Conservation (phyloP, 1,139 yeast species). For the Suhomyces chickasaworum region DNA sequence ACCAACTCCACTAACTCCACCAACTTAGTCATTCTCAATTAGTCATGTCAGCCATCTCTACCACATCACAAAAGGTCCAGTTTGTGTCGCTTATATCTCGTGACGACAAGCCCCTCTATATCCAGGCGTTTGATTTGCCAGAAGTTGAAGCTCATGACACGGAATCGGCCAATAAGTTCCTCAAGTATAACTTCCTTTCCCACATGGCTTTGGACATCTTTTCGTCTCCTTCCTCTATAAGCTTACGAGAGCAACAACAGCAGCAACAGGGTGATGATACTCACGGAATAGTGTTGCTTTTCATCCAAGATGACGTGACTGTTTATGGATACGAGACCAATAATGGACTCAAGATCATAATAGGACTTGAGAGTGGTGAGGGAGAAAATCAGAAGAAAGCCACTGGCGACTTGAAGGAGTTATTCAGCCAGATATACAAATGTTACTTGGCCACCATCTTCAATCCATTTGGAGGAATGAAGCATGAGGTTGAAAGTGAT, state of each 20-base stretch:
- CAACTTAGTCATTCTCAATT: no score
- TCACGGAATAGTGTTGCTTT: conserved; percentile 44
- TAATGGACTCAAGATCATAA: conserved; percentile 60
- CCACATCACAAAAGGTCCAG: conserved; percentile 22
- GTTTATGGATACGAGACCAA: conserved; percentile 65
- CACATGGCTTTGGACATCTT: conserved; percentile 71
- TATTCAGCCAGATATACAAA: conserved; percentile 49
- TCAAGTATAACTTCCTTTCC: conserved; percentile 62
- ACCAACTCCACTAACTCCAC: no score
- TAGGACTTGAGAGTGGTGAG: conserved; percentile 38
- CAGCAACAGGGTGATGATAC: conserved; percentile 20
- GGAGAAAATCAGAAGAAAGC: conserved; percentile 3
- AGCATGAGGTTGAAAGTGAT: conserved; percentile 10
- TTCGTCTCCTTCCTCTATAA: conserved; percentile 51
- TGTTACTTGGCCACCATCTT: conserved; percentile 53
- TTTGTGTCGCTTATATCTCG: conserved; percentile 58
- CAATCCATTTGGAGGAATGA: conserved; percentile 54
- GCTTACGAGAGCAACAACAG: conserved; percentile 42
- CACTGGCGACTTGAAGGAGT: conserved; percentile 19
- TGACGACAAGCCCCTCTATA: conserved; percentile 60
- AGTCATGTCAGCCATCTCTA: conserved; percentile 1
- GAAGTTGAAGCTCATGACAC: conserved; percentile 15
- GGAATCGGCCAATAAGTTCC: conserved; percentile 42
- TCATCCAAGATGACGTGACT: conserved; percentile 61
- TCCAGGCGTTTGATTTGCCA: conserved; percentile 49